Base-by-base conservation (phyloP, 192 early-diverging fungal species). In the Phlyctochytrium bullatum region DNA sequence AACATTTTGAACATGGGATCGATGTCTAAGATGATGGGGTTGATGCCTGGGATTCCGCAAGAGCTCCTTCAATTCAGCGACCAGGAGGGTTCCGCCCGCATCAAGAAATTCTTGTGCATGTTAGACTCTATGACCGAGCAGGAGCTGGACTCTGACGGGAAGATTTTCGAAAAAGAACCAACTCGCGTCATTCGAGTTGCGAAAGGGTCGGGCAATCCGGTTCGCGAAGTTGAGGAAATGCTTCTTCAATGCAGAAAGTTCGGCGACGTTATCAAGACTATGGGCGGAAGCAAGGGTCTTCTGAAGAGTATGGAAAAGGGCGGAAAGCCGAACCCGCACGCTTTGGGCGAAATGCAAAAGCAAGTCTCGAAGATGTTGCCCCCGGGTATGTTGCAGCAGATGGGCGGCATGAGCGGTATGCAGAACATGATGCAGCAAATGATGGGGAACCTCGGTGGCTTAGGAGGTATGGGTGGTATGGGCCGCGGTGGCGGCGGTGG, bases 61-160 rank as follows among this genome's bases (percentile, higher is more conserved):
- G 80, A 79, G 57, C 71, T 87, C 57, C 63, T 78, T 24, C 62
- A 74, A 29, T 70, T 78, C 40, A 74, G 78, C 29, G 85, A 90
- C 57, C 73, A 82, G 54, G 74, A 81, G 47, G 88, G 88, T 20
- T 71, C 77, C 27, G 77, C 78, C 36, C 67, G 82, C 30, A 75
- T 90, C 61, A 90, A 89, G 64, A 76, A 82, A 20, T 91, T 91
- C 73, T 89, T 94, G 88, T 91, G 90, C 64, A 89, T 96, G 70
- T 93, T 98, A 86, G 96, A 98, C 72, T 93, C 91, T 67, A 98
- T 98, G 96, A 98, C 86, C 2, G 92, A 96, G 17, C 34, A 73
- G 60, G 96, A 98, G 76, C 78, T 98, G 29, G 91, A 90, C 67
- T 88, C 90, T 67, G 95, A 97, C 68, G 91, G 88, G 30, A 91